Evolutionary conservation across 2,329 filamentous ascomycete species (phyloP).

Genomic region (Fusarium buharicum): DNA sequence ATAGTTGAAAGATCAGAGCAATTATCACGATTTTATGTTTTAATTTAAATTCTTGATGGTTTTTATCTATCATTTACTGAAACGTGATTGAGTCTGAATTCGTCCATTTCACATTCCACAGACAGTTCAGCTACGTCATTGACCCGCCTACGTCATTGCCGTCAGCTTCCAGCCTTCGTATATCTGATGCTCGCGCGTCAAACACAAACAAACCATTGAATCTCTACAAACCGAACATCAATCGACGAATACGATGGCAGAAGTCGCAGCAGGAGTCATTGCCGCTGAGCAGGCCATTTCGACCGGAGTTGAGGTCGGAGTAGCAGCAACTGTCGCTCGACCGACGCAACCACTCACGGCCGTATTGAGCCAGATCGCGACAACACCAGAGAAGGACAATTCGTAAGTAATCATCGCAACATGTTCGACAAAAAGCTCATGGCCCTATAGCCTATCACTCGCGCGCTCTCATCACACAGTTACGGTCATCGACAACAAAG

Average conservation of each 20-base stretch:
- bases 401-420: neutral
- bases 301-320: slow-evolving; percentile 34
- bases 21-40: too few relatives aligned
- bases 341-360: slow-evolving; percentile 37
- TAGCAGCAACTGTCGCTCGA: slow-evolving; percentile 25
- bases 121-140: neutral
- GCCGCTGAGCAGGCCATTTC: slow-evolving; percentile 37
- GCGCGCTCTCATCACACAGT: slow-evolving; percentile 34
- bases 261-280: slow-evolving; percentile 35
- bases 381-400: slow-evolving; percentile 17
- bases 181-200: neutral
- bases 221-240: neutral
- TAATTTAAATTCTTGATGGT: neutral
- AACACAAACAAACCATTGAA: neutral
- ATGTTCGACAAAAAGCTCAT: accelerated
- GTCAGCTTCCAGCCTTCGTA: slow-evolving; percentile 7
- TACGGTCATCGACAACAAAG: slow-evolving; percentile 27
- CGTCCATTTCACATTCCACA: slow-evolving; percentile 8
- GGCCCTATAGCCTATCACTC: neutral
- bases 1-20: too few relatives aligned
- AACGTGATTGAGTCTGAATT: neutral
- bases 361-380: slow-evolving; percentile 36
- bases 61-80: neutral
- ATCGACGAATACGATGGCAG: slow-evolving; percentile 19
- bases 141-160: slow-evolving; percentile 21